phyloP scores from a whole-genome alignment of 1,284 basidiomycete genomes.

The Rhodofomes roseus region DNA sequence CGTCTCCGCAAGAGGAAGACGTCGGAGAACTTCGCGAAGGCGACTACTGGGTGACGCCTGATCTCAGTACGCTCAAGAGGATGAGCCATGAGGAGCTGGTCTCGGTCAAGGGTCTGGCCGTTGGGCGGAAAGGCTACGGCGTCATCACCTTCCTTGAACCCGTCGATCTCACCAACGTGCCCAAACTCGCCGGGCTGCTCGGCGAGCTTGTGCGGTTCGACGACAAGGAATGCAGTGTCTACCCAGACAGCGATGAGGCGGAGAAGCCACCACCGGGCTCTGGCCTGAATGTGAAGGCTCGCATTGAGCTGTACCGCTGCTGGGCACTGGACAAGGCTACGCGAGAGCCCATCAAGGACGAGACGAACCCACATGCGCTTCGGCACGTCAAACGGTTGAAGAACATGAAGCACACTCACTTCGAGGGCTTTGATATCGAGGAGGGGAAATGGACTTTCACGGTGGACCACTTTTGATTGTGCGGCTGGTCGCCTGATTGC shows the following conservation, averaged over 20 bases:
- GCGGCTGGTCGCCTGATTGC: neutral
- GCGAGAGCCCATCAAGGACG: constrained; percentile 86
- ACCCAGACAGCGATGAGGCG: constrained; percentile 80
- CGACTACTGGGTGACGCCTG: constrained; percentile 87
- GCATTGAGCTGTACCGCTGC: constrained; percentile 78
- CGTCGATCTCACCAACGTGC: constrained; percentile 88
- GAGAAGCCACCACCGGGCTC: constrained; percentile 81
- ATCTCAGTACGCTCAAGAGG: constrained; percentile 66
- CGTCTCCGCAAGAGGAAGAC: constrained; percentile 16
- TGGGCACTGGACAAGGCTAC: constrained; percentile 93
- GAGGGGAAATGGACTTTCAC: constrained; percentile 92
- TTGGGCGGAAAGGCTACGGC: constrained; percentile 89
- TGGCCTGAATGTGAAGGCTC: constrained; percentile 88
- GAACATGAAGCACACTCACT: constrained; percentile 83
- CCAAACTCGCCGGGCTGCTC: constrained; percentile 77
- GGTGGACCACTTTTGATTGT: constrained; percentile 84
- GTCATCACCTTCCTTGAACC: constrained; percentile 88
- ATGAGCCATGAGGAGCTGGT: constrained; percentile 72
- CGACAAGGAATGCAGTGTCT: constrained; percentile 90
- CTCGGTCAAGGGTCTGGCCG: constrained; percentile 71
- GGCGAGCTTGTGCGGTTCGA: constrained; percentile 91
- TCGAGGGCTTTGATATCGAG: constrained; percentile 76
- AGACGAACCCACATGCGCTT: constrained; percentile 64
- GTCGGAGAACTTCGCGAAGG: constrained; percentile 62
- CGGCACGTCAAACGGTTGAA: constrained; percentile 84